phyloP scores from a whole-genome alignment of 1,284 basidiomycete species.

The Leccinum brunneo-olivaceum region DNA sequence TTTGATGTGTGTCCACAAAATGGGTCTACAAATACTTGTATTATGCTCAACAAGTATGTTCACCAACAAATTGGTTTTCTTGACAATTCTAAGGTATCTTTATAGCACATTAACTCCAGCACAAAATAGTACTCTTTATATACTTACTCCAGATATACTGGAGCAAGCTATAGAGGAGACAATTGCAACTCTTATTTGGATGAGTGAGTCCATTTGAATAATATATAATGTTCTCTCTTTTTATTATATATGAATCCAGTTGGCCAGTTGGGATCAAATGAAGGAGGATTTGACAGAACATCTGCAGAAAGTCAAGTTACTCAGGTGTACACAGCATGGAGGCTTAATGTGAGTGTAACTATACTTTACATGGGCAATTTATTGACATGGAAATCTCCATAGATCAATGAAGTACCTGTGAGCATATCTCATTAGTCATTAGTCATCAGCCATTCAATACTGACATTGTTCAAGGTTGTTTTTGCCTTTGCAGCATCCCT shows the following conservation, averaged over 20 bases:
- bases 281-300: slow-evolving; percentile 8
- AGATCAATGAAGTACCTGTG: not conserved
- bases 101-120: not conserved
- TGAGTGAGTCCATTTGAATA: not conserved
- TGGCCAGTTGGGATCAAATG: not conserved
- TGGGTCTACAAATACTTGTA: not conserved
- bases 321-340: slow-evolving; percentile 6
- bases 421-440: not conserved
- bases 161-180: too few relatives aligned
- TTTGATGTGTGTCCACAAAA: slow-evolving; percentile 1
- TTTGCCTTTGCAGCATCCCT: not conserved
- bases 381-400: not conserved
- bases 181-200: too few relatives aligned
- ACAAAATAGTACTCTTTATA: not conserved
- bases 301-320: slow-evolving; percentile 1
- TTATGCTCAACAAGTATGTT: not conserved
- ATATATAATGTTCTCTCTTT: not conserved
- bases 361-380: not conserved
- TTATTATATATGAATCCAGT: not conserved
- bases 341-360: slow-evolving; percentile 11
- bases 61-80: not conserved
- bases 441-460: too few relatives aligned
- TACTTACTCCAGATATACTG: too few relatives aligned
- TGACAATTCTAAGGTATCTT: not conserved
- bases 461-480: not conserved